Conservation (phyloP, 1,284 basidiomycete species). For the Cystobasidiaceae sp. region DNA sequence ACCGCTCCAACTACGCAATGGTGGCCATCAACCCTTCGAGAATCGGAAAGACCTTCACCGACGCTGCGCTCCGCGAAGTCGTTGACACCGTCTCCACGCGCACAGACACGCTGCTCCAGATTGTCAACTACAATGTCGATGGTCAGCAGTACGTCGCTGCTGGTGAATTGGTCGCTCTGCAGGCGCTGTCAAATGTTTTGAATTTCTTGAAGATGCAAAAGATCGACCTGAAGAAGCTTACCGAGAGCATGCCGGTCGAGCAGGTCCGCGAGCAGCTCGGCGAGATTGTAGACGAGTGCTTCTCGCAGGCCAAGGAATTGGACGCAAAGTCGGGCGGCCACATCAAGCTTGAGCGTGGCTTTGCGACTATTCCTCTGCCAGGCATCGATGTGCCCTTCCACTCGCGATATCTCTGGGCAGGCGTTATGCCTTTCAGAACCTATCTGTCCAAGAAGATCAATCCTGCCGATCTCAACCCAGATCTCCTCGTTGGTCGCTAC, state of each 20-base stretch:
- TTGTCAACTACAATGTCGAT: conserved; percentile 85
- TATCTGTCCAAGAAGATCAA: conserved; percentile 98
- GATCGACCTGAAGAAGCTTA: conserved; percentile 89
- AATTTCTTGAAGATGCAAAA: conserved; percentile 96
- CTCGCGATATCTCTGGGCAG: conserved; percentile 96
- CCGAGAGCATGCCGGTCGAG: conserved; percentile 73
- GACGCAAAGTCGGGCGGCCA: conserved; percentile 76
- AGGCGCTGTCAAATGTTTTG: conserved; percentile 81
- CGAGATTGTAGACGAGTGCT: conserved; percentile 82
- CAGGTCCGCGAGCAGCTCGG: conserved; percentile 86
- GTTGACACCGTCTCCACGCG: conserved; percentile 78
- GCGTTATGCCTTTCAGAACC: conserved; percentile 92
- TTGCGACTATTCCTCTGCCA: conserved; percentile 78
- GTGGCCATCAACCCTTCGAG: conserved; percentile 96
- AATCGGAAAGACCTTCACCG: conserved; percentile 87
- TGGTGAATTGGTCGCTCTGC: conserved; percentile 86
- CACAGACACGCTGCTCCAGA: conserved; percentile 80
- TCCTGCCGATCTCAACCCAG: conserved; percentile 78
- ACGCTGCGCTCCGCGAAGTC: conserved; percentile 80
- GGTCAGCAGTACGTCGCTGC: conserved; percentile 97
- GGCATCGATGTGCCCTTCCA: conserved; percentile 99
- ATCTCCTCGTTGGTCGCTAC: conserved; percentile 87
- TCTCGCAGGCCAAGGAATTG: conserved; percentile 65
- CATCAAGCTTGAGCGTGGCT: conserved; percentile 92
- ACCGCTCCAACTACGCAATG: conserved; percentile 96